Base-by-base conservation (phyloP, 1,284 basidiomycete species). In the Leccinum insolens region DNA sequence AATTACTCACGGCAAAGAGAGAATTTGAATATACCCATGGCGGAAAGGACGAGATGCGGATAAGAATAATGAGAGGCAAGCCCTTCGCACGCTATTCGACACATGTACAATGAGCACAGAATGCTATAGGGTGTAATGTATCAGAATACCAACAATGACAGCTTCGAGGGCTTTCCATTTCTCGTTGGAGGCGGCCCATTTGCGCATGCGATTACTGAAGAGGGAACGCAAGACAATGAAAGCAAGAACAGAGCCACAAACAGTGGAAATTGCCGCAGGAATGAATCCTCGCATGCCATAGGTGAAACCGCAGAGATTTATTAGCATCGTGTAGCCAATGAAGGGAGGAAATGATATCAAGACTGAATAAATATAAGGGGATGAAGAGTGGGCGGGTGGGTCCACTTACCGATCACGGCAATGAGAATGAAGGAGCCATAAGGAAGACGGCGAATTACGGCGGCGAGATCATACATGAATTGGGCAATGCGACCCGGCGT, bases 21-120 rank as follows among this genome's bases (percentile, higher is more conserved):
- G 89, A 82, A 71, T 94, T 95, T 15, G 90, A 88, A 74, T 94
- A 95, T 1, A 90, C 89, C 92, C 92, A 91, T 20, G 93, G 92
- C 65, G 93, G 92, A 75, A 95, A 87, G 3, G 94, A 90, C 7
- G 91, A 94, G 22, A 93, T 78, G n/a, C 93, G 88, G 71, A 95
- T 90, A 60, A 95, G 84, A 71, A 93, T 85, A 60, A 95, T 92
- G 25, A 95, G 80, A 17, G 90, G 89, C 14, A 95, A 80, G 7
- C 93, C 91, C 75, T 89, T 91, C 12, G 88, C 85, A 71, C 80
- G 82, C 91, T 92, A 71, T 64, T 69, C 71, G 62, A 62, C 22
- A 57, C 41, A 44, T 44, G 41, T 44, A 44, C 34, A 61, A 63
- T 57, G 60, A 59, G 61, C 49, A 66, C n/a, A 25, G 65, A 61